A percentile compares a stretch with the other conserved stretches of the same genome.
phyloP scores from a whole-genome alignment of 1,284 basidiomycete genomes.

The Leccinum huronense region DNA sequence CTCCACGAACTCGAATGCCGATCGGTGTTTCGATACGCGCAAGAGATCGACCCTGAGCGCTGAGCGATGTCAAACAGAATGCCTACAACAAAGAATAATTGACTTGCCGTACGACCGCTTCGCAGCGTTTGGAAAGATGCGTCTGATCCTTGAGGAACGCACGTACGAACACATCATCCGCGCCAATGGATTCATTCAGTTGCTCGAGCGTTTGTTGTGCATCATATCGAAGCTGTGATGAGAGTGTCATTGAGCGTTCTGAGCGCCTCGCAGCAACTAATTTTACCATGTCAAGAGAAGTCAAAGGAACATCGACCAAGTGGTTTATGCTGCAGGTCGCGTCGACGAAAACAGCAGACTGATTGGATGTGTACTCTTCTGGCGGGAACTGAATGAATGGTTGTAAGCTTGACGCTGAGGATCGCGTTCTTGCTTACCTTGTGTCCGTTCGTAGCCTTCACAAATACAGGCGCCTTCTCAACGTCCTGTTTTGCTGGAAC shows the following conservation, averaged over 20 bases:
- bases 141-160: constrained; percentile 73
- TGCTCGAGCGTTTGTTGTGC: constrained; percentile 70
- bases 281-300: constrained; percentile 66
- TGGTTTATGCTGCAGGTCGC: constrained; percentile 79
- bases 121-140: constrained; percentile 60
- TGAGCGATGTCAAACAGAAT: constrained; percentile 5
- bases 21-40: constrained; percentile 47
- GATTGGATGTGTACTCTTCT: constrained; percentile 50
- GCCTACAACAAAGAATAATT: constrained; percentile 14
- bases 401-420: constrained; percentile 8
- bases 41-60: constrained; percentile 59
- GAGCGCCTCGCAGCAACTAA: not conserved
- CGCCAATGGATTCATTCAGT: constrained; percentile 47
- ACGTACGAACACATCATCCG: constrained; percentile 68
- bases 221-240: constrained; percentile 67
- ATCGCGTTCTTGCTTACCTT: constrained; percentile 37
- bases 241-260: constrained; percentile 5
- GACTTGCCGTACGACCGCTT: constrained; percentile 59
- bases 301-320: constrained; percentile 70
- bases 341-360: constrained; percentile 74
- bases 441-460: constrained; percentile 54
- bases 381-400: constrained; percentile 47
- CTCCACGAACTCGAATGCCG: constrained; percentile 54
- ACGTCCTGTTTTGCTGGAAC: constrained; percentile 70
- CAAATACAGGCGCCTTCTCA: constrained; percentile 58